A percentile compares a stretch with the other conserved stretches of the same genome.
Evolutionary conservation across 768 basidiomycete species (phyloP).

Genomic region (Pleurotus tuber-regium): DNA sequence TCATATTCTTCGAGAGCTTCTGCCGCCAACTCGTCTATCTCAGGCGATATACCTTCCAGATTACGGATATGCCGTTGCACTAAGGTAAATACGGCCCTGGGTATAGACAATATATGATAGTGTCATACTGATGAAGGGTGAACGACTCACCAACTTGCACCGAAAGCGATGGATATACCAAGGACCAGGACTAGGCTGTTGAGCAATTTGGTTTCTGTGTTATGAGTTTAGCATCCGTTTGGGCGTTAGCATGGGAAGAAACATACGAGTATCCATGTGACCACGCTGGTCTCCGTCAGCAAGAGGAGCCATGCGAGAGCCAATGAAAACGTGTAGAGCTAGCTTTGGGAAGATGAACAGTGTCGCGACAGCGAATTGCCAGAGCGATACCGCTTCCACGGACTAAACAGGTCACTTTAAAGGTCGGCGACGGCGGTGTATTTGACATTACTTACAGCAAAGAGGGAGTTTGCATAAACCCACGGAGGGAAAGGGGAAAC

Average conservation of each 20-base stretch:
- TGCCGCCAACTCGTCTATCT: conserved; percentile 52
- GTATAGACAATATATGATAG: conserved; percentile 13
- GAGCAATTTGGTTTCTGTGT: conserved; percentile 59
- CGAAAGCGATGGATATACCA: conserved; percentile 55
- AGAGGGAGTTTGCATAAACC: conserved; percentile 82
- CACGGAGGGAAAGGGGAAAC: conserved; percentile 84
- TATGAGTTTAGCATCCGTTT: conserved; percentile 12
- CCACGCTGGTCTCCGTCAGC: conserved; percentile 75
- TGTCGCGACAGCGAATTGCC: conserved; percentile 78
- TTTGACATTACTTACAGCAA: conserved; percentile 52
- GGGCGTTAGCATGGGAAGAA: conserved; percentile 1
- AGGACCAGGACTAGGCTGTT: conserved; percentile 58
- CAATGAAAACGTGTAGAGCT: conserved; percentile 73
- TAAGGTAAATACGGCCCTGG: conserved; percentile 64
- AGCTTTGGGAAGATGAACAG: conserved; percentile 69
- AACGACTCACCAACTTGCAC: conserved; percentile 63
- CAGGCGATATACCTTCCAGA: conserved; percentile 45
- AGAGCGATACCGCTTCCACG: conserved; percentile 68
- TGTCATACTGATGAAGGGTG: neutral
- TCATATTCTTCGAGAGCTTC: conserved; percentile 60
- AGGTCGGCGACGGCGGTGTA: neutral
- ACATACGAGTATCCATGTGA: conserved; percentile 73
- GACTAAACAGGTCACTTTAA: conserved; percentile 37
- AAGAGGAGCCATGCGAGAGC: conserved; percentile 67
- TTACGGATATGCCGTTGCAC: conserved; percentile 60